Conservation (phyloP, 805 yeast species). For the Candida berthetii region DNA sequence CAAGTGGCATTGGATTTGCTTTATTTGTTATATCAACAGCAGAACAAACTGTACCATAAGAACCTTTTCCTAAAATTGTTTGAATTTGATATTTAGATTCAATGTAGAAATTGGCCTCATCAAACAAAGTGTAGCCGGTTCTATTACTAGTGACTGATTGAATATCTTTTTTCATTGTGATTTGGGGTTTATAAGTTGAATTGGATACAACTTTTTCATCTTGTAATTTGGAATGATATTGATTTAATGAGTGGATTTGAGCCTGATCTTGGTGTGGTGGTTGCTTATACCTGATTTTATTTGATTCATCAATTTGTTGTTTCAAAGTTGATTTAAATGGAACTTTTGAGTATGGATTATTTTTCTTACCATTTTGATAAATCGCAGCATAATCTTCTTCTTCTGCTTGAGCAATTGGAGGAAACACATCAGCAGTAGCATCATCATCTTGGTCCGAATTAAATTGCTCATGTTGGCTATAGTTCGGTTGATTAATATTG, state of each 20-base stretch:
- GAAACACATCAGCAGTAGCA: background rate
- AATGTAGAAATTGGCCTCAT: slow-evolving; percentile 54
- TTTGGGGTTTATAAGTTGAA: background rate
- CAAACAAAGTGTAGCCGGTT: slow-evolving; percentile 31
- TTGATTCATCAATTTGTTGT: too few species aligned
- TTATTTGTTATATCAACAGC: slow-evolving; percentile 47
- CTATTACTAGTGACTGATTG: slow-evolving; percentile 1
- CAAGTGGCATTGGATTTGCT: slow-evolving; percentile 35
- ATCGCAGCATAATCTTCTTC: background rate
- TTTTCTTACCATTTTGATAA: too few species aligned
- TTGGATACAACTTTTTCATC: background rate
- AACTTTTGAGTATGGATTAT: too few species aligned
- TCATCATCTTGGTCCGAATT: background rate
- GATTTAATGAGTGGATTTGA: too few species aligned
- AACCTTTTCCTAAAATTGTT: slow-evolving; percentile 70
- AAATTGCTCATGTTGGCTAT: too few species aligned
- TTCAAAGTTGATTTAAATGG: too few species aligned
- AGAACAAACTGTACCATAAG: slow-evolving; percentile 82
- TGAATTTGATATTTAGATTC: slow-evolving; percentile 54
- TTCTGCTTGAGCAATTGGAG: background rate
- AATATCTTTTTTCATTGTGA: background rate
- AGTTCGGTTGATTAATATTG: too few species aligned
- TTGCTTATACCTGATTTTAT: too few species aligned
- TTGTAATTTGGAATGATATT: too few species aligned
- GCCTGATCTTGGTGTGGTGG: too few species aligned